phyloP scores from a whole-genome alignment of 164 flowering plant species.

The Buxus sempervirens region DNA sequence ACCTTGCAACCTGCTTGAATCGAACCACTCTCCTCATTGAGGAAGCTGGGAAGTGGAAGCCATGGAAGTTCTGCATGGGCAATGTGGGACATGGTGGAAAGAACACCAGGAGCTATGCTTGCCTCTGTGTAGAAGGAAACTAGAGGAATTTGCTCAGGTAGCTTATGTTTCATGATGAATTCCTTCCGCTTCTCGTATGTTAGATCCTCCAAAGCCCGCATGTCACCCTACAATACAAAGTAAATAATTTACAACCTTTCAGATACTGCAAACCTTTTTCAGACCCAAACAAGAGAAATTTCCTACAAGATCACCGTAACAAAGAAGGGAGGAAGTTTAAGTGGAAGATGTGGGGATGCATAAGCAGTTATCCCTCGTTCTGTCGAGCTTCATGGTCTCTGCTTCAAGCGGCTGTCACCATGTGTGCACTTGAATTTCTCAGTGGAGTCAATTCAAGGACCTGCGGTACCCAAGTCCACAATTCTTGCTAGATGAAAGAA shows the following conservation, averaged over 20 bases:
- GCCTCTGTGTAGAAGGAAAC: constrained; percentile 89
- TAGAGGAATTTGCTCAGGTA: constrained; percentile 64
- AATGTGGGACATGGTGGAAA: constrained; percentile 74
- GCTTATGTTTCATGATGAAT: constrained; percentile 64
- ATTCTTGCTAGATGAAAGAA: not conserved
- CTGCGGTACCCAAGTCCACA: too few species aligned
- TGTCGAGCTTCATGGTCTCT: too few species aligned
- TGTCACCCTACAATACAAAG: constrained; percentile 59
- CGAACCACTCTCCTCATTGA: constrained; percentile 27
- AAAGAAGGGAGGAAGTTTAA: too few species aligned
- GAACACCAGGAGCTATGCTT: constrained; percentile 54
- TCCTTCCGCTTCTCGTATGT: constrained; percentile 85
- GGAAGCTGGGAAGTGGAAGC: constrained; percentile 47
- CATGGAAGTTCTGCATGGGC: constrained; percentile 91
- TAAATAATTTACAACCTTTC: not conserved
- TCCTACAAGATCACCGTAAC: too few species aligned
- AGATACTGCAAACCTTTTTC: too few species aligned
- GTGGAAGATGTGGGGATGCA: too few species aligned
- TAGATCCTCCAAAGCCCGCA: constrained; percentile 80
- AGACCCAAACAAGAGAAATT: too few species aligned
- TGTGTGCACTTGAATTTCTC: too few species aligned
- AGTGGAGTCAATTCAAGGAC: too few species aligned
- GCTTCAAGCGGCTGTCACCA: not conserved
- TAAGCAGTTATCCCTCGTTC: too few species aligned
- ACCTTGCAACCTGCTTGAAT: constrained; percentile 35